Percentiles rank a stretch among this genome's conserved stretches.
phyloP scores from a whole-genome alignment of 1,139 yeast genomes.

The Scheffersomyces lignicola region DNA sequence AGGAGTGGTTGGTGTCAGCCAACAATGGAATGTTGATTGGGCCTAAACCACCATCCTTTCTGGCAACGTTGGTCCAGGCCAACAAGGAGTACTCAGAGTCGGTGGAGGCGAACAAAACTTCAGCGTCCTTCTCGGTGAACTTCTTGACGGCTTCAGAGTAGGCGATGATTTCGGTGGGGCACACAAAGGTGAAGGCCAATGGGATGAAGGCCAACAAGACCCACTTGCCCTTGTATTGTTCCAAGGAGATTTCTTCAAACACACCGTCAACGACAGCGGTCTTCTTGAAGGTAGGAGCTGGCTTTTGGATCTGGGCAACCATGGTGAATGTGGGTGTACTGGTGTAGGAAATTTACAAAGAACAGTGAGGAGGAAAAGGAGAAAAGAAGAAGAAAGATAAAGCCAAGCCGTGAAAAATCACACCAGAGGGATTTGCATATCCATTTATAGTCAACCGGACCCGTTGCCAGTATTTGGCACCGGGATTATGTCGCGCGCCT shows the following conservation, averaged over 20 bases:
- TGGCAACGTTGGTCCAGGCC: constrained; percentile 96
- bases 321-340: neutral
- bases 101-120: constrained; percentile 93
- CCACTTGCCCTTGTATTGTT: constrained; percentile 97
- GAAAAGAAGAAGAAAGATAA: constrained; percentile 2
- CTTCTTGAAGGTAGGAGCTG: constrained; percentile 94
- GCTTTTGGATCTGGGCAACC: constrained; percentile 78
- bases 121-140: constrained; percentile 84
- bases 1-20: constrained; percentile 95
- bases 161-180: constrained; percentile 99
- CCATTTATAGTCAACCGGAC: too few relatives aligned
- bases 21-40: constrained; percentile 89
- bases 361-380: neutral
- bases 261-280: constrained; percentile 96
- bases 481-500: too few relatives aligned
- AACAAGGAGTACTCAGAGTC: constrained; percentile 96
- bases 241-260: constrained; percentile 91
- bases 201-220: constrained; percentile 95
- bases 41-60: constrained; percentile 98
- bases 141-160: constrained; percentile 92
- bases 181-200: constrained; percentile 97
- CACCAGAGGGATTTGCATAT: too few relatives aligned
- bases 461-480: too few relatives aligned
- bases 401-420: neutral
- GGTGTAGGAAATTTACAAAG: neutral